These are phyloP conservation scores for Auxenochlorella pyrenoidosa DNA, from an alignment of 139 green algal species.

Conservation along the genomic window DNA sequence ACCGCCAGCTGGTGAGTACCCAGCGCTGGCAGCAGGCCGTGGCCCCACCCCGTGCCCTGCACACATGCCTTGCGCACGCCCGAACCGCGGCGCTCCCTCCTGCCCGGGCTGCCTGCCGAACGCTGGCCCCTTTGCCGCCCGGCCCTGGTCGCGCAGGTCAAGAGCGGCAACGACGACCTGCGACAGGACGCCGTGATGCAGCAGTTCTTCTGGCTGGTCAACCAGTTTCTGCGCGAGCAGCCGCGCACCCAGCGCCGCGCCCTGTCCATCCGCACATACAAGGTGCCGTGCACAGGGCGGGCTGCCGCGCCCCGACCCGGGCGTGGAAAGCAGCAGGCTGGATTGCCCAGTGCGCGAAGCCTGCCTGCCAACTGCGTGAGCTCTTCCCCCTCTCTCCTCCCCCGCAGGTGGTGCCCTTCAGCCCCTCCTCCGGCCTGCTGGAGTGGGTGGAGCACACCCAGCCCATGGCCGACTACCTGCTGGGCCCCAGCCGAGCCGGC, in stretches of 20 bases:
- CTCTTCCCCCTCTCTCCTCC: too few species aligned
- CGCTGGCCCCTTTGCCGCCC: too few species aligned
- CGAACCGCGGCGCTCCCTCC: too few species aligned
- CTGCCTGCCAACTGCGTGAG: too few species aligned
- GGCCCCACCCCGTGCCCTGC: too few species aligned
- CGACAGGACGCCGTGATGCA: slow-evolving; percentile 98
- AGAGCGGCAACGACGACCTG: slow-evolving; percentile 86
- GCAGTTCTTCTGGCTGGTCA: slow-evolving; percentile 95
- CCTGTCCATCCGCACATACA: slow-evolving; percentile 89
- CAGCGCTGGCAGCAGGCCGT: not conserved
- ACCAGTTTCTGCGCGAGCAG: slow-evolving; percentile 75
- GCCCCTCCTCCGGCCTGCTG: slow-evolving; percentile 84
- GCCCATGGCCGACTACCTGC: slow-evolving; percentile 74
- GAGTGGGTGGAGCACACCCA: slow-evolving; percentile 96
- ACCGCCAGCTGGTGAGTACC: slow-evolving; percentile 63
- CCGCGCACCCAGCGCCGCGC: slow-evolving; percentile 52
- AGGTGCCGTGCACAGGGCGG: slow-evolving; percentile 39
- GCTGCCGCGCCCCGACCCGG: not conserved
- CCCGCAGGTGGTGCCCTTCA: slow-evolving; percentile 87
- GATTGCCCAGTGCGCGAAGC: too few species aligned
- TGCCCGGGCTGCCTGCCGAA: too few species aligned
- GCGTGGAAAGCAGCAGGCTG: not conserved
- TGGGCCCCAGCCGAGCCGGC: slow-evolving; percentile 22
- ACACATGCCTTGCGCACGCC: too few species aligned
- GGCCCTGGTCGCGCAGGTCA: slow-evolving; percentile 45